Base-by-base conservation (phyloP, 257 asterid genomes). In the Lycium barbarum region DNA sequence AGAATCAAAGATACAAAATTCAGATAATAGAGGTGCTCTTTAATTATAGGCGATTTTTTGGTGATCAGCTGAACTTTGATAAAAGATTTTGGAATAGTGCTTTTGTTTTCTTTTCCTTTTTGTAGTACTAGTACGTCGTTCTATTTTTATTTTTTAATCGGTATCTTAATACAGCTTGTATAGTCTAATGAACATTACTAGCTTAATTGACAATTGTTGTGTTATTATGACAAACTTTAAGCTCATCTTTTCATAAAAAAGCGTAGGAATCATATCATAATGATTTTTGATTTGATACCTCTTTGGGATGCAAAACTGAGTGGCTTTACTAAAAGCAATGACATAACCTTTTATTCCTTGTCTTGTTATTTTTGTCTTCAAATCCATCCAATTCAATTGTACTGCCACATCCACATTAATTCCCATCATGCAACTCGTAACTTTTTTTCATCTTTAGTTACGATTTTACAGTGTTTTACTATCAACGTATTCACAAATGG, bases 311-410 rank as follows among this genome's bases (percentile, higher is more conserved):
- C 59, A 78, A 51, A 78, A 76, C 49, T 76, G 82, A 53, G 15
- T 53, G 1, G 49, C 82, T 78, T 78, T 53, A 53, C 82, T 55
- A 53, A 78, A 78, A 53, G 65, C 14, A 78, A 78, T 33, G 82
- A 78, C 82, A 53, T 33, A 53, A 78, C 65, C 82, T 78, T 78
- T 78, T 78, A 53, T 33, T 78, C 82, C 49, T 78, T 53, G 82
- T 78, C 82, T 78, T 78, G 65, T 33, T 49, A 78, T 78, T 53
- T 76, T 78, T 78, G 82, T 78, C 82, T 14, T 53, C 65, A 51
- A 76, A 67, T 67, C 11, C 43, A 5, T 67, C 51, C 51, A 68
- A 22, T 49, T 76, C 81, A 13, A 51, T 76, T 76, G 81, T 47
- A 73, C 58, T 45, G 20, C 36, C 13, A 17, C 26, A 63, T 22